A percentile compares a stretch with the other conserved stretches of the same genome.
These are phyloP conservation scores for Cercospora sesami DNA, from an alignment of 2,329 filamentous ascomycete species.

Conservation along the genomic window DNA sequence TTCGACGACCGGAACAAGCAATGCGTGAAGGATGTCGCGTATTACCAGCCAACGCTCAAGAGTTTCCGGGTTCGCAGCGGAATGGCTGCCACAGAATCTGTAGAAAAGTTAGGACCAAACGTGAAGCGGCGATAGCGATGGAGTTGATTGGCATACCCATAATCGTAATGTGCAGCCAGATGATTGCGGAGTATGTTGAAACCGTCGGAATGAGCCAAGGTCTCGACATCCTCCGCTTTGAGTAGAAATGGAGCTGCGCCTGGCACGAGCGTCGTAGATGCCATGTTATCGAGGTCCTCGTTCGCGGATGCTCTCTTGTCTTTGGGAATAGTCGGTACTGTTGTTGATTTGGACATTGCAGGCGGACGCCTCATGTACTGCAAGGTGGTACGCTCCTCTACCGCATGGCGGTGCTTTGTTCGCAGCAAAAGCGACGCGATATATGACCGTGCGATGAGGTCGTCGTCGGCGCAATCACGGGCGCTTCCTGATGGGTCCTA, in stretches of 20 bases:
- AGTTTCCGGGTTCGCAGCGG: slow-evolving; percentile 36
- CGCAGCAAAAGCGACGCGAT: background rate
- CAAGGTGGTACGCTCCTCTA: background rate
- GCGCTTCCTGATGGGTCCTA: background rate
- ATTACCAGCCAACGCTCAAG: slow-evolving; percentile 52
- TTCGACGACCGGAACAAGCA: slow-evolving; percentile 59
- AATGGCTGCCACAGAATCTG: slow-evolving; percentile 50
- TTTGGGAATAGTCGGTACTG: background rate
- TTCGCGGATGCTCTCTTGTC: background rate
- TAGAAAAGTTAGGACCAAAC: slow-evolving; percentile 43
- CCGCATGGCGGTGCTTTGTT: slow-evolving; percentile 14
- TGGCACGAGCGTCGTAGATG: slow-evolving; percentile 16
- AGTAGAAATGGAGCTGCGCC: slow-evolving; percentile 47
- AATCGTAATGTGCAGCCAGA: slow-evolving; percentile 43
- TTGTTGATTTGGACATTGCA: background rate
- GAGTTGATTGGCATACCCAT: slow-evolving; percentile 37
- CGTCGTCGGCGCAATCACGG: slow-evolving; percentile 15
- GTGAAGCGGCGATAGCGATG: background rate
- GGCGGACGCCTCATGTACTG: background rate
- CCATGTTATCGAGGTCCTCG: slow-evolving; percentile 2
- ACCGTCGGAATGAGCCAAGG: slow-evolving; percentile 43
- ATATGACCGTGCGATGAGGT: slow-evolving; percentile 9
- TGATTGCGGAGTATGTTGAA: slow-evolving; percentile 48
- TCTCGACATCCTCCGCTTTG: slow-evolving; percentile 44
- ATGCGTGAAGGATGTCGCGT: slow-evolving; percentile 60